These are phyloP conservation scores for Simplicillium aogashimaense DNA, from an alignment of 2,329 filamentous ascomycete species.

Conservation along the genomic window DNA sequence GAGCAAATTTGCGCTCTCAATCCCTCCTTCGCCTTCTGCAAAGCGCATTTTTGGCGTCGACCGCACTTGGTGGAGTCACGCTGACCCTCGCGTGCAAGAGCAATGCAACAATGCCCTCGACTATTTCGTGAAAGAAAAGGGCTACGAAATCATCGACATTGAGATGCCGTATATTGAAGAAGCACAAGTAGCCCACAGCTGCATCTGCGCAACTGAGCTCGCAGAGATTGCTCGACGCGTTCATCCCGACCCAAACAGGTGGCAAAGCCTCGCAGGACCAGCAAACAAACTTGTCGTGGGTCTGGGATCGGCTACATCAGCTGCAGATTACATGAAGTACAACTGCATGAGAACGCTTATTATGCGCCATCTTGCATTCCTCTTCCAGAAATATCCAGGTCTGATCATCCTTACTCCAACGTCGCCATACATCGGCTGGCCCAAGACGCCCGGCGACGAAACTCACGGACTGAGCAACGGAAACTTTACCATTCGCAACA, in stretches of 20 bases:
- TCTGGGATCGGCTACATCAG: slow-evolving; percentile 53
- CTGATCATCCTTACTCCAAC: slow-evolving; percentile 74
- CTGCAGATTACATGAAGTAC: slow-evolving; percentile 60
- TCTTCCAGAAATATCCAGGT: slow-evolving; percentile 63
- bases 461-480: slow-evolving; percentile 67
- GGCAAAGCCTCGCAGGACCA: slow-evolving; percentile 47
- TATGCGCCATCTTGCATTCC: slow-evolving; percentile 66
- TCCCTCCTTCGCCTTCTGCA: slow-evolving; percentile 27
- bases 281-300: slow-evolving; percentile 62
- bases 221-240: slow-evolving; percentile 34
- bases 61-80: slow-evolving; percentile 34
- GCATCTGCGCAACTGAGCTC: slow-evolving; percentile 68
- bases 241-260: slow-evolving; percentile 32
- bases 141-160: slow-evolving; percentile 47
- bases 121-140: slow-evolving; percentile 40
- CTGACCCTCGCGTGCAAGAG: slow-evolving; percentile 52
- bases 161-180: slow-evolving; percentile 56
- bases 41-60: slow-evolving; percentile 64
- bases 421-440: slow-evolving; percentile 66
- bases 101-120: slow-evolving; percentile 54
- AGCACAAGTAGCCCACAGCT: slow-evolving; percentile 66
- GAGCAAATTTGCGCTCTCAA: slow-evolving; percentile 50
- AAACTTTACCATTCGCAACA: slow-evolving; percentile 63
- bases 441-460: slow-evolving; percentile 45
- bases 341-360: slow-evolving; percentile 65